These are phyloP conservation scores for Aspergillus pseudoviridinutans DNA, from an alignment of 2,329 filamentous ascomycete species.

Conservation along the genomic window DNA sequence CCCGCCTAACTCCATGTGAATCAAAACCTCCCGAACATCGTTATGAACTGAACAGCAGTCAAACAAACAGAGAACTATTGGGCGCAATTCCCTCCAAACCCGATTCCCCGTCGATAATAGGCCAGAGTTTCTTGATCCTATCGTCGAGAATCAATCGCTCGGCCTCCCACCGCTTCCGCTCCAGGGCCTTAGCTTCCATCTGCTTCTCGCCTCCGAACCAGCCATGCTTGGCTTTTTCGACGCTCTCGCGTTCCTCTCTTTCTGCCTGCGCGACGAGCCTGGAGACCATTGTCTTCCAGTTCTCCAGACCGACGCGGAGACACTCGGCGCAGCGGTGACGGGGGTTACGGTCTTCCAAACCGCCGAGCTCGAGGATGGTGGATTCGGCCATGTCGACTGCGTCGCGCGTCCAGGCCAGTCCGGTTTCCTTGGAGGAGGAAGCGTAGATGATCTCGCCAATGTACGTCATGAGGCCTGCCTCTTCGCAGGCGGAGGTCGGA, in stretches of 20 bases:
- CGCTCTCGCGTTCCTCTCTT: slow-evolving; percentile 32
- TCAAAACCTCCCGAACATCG: not conserved
- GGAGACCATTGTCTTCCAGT: slow-evolving; percentile 79
- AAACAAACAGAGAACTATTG: slow-evolving; percentile 28
- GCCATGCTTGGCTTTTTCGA: slow-evolving; percentile 27
- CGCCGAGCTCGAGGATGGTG: slow-evolving; percentile 42
- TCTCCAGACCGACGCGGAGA: slow-evolving; percentile 68
- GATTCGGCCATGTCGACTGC: slow-evolving; percentile 77
- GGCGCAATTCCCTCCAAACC: slow-evolving; percentile 25
- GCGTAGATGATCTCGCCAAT: slow-evolving; percentile 92
- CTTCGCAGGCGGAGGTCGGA: slow-evolving; percentile 68
- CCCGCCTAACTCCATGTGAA: slow-evolving; percentile 2
- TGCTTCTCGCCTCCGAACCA: slow-evolving; percentile 33
- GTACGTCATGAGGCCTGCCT: slow-evolving; percentile 81
- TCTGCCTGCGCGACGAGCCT: slow-evolving; percentile 51
- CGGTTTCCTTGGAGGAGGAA: slow-evolving; percentile 61
- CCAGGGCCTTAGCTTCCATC: slow-evolving; percentile 24
- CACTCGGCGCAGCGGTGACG: slow-evolving; percentile 70
- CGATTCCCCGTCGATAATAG: slow-evolving; percentile 29
- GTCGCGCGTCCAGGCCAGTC: slow-evolving; percentile 84
- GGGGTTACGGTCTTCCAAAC: slow-evolving; percentile 33
- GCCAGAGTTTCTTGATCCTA: slow-evolving; percentile 26
- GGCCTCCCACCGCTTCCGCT: slow-evolving; percentile 38
- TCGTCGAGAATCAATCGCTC: slow-evolving; percentile 37
- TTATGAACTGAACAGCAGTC: not conserved